phyloP scores from a whole-genome alignment of 2,329 filamentous ascomycete species.

The Pseudogymnoascus sp. region DNA sequence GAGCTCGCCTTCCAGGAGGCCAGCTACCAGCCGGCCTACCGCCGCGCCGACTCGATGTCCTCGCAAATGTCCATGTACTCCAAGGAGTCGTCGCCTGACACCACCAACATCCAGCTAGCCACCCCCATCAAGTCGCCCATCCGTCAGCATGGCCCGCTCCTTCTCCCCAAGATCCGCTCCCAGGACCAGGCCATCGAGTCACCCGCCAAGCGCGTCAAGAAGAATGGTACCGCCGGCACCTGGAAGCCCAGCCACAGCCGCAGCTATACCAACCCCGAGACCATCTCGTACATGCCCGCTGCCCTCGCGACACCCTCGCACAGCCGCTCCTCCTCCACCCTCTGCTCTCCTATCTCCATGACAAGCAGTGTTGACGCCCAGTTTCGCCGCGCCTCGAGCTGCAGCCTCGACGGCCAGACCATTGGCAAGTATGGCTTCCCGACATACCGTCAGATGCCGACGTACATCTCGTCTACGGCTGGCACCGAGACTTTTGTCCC shows the following conservation, averaged over 20 bases:
- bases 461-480: conserved; percentile 33
- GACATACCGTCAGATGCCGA: conserved; percentile 70
- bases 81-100: conserved; percentile 60
- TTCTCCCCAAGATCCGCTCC: conserved; percentile 77
- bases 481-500: conserved; percentile 39
- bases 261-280: conserved; percentile 55
- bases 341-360: conserved; percentile 26
- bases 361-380: conserved; percentile 31
- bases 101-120: conserved; percentile 57
- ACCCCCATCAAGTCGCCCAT: conserved; percentile 66
- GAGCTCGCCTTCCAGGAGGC: conserved; percentile 49
- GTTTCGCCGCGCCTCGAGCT: conserved; percentile 53
- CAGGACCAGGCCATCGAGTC: conserved; percentile 72
- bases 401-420: conserved; percentile 56
- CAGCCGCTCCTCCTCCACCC: conserved; percentile 23
- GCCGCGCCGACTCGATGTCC: conserved; percentile 38
- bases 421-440: conserved; percentile 70
- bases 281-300: conserved; percentile 31
- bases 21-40: conserved; percentile 34
- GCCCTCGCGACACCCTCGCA: conserved; percentile 20
- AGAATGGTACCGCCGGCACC: conserved; percentile 38
- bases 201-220: conserved; percentile 47
- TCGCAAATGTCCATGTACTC: conserved; percentile 60
- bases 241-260: conserved; percentile 43
- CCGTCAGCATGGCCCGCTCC: conserved; percentile 66